phyloP scores from a whole-genome alignment of 345 rosid genomes.

The Ricinus communis region DNA sequence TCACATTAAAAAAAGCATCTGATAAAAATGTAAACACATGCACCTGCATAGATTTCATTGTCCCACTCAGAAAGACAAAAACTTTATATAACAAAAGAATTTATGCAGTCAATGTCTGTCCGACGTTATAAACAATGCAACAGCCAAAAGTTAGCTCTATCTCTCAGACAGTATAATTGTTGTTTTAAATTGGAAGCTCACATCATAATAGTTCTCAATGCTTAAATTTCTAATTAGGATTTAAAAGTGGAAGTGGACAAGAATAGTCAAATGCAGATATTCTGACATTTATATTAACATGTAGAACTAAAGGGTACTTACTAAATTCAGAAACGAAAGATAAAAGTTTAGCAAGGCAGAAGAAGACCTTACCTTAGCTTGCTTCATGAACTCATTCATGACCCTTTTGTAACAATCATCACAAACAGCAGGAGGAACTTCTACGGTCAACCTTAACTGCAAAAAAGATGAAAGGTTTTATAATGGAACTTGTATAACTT shows the following conservation, averaged over 20 bases:
- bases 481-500: background rate
- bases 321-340: background rate
- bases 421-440: conserved; percentile 69
- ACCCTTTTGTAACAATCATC: conserved; percentile 78
- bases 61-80: background rate
- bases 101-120: background rate
- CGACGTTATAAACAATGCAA: background rate
- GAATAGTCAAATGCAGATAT: background rate
- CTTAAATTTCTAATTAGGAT: background rate
- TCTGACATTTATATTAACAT: background rate
- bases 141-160: background rate
- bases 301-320: background rate
- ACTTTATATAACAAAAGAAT: background rate
- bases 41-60: background rate
- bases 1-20: background rate
- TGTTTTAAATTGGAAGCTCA: background rate
- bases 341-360: background rate
- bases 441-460: conserved; percentile 71
- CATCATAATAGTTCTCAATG: background rate
- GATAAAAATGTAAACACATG: background rate
- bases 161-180: background rate
- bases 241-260: background rate
- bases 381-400: conserved; percentile 63
- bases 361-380: conserved; percentile 53
- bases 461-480: background rate